phyloP scores from a whole-genome alignment of 2,329 filamentous ascomycete genomes.

The Reticulascus tulasneorum region DNA sequence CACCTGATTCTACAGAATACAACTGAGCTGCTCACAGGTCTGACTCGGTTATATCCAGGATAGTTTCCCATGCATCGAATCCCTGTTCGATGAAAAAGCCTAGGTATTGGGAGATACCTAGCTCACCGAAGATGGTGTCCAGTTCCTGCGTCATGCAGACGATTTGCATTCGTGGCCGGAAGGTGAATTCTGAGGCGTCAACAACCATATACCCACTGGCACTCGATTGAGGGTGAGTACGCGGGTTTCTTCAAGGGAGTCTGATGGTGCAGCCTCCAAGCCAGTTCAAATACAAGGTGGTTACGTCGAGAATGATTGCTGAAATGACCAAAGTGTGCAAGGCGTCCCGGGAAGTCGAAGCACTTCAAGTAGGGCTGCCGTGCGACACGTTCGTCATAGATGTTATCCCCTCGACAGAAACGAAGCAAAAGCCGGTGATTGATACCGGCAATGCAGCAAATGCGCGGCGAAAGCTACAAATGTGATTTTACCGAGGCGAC shows the following conservation, averaged over 20 bases:
- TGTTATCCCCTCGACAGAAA: neutral
- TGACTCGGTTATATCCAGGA: conserved; percentile 79
- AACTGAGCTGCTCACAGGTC: conserved; percentile 58
- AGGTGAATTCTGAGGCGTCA: no score
- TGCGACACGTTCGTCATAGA: neutral
- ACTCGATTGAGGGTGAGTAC: no score
- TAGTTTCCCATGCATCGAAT: conserved; percentile 81
- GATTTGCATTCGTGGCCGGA: conserved; percentile 1
- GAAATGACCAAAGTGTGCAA: no score
- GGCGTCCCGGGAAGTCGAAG: neutral
- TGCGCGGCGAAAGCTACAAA: no score
- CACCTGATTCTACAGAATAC: no score
- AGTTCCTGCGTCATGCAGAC: conserved; percentile 53
- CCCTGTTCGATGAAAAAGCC: conserved; percentile 71
- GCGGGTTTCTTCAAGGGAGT: no score
- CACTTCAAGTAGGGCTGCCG: neutral
- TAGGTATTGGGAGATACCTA: conserved; percentile 76
- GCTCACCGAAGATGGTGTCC: conserved; percentile 63
- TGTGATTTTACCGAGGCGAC: no score
- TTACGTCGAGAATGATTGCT: no score
- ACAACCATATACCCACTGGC: no score
- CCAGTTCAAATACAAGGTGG: no score
- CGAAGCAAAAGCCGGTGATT: neutral
- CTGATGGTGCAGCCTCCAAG: no score
- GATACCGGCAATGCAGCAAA: neutral